Conservation (phyloP, 1,284 basidiomycete species). For the Xerocomus cyaneibrunnescens region DNA sequence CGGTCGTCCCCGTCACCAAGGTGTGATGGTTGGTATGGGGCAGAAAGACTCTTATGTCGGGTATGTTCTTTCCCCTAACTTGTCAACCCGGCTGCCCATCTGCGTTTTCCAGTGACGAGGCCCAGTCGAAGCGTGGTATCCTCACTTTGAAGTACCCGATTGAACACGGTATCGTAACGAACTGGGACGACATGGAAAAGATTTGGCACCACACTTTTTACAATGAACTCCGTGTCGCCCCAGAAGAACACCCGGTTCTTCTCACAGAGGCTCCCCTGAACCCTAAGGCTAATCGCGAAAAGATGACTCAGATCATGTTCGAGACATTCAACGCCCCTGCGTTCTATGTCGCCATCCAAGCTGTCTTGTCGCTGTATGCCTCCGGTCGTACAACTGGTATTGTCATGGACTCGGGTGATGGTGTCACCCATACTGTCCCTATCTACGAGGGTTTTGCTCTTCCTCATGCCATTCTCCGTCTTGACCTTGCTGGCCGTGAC, state of each 20-base stretch:
- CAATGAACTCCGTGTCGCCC: conserved; percentile 76
- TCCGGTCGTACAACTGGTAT: conserved; percentile 90
- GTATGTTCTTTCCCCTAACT: conserved; percentile 35
- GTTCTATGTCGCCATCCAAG: conserved; percentile 90
- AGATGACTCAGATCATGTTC: conserved; percentile 96
- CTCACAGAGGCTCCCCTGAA: conserved; percentile 88
- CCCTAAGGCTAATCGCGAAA: conserved; percentile 90
- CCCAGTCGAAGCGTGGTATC: conserved; percentile 92
- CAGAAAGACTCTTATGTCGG: conserved; percentile 83
- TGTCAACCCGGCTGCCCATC: not conserved
- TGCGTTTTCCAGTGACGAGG: conserved; percentile 62
- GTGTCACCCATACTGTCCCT: conserved; percentile 88
- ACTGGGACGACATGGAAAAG: conserved; percentile 95
- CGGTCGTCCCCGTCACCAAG: conserved; percentile 83
- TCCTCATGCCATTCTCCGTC: conserved; percentile 92
- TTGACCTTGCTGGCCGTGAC: conserved; percentile 95
- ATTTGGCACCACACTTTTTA: conserved; percentile 90
- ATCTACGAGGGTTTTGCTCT: conserved; percentile 93
- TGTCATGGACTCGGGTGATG: conserved; percentile 89
- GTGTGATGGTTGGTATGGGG: conserved; percentile 84
- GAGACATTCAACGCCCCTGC: conserved; percentile 91
- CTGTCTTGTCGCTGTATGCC: conserved; percentile 86
- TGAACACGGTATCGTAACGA: conserved; percentile 82
- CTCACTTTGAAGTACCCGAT: conserved; percentile 84
- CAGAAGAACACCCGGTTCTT: conserved; percentile 87